Evolutionary conservation across 345 rosid genomes (phyloP).

Genomic region (Citrus reticulata): DNA sequence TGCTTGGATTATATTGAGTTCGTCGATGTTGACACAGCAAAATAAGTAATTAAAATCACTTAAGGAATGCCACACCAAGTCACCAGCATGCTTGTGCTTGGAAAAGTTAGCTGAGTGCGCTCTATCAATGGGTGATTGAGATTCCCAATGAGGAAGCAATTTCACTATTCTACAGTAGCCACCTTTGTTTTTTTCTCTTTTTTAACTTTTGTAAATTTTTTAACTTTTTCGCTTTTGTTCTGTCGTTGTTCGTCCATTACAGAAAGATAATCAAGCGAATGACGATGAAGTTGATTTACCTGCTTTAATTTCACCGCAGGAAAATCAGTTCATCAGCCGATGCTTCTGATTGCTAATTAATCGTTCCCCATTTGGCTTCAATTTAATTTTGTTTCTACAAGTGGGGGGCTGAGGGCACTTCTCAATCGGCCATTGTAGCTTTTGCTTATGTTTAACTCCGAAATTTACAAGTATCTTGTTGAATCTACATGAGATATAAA

Average conservation of each 20-base stretch:
- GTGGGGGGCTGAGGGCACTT: background rate
- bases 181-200: background rate
- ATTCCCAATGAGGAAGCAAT: background rate
- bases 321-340: background rate
- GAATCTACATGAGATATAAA: background rate
- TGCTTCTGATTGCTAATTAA: background rate
- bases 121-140: background rate
- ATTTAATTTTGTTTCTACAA: background rate
- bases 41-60: background rate
- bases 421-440: too few species aligned
- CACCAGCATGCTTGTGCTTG: background rate
- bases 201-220: background rate
- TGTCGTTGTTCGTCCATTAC: background rate
- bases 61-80: too few species aligned
- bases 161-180: background rate
- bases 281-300: background rate
- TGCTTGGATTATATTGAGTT: background rate
- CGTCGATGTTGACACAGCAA: background rate
- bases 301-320: background rate
- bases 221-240: background rate
- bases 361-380: background rate
- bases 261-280: background rate
- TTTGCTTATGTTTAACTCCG: background rate
- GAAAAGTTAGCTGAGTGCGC: background rate
- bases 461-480: background rate